These are phyloP conservation scores for Stagonosporopsis vannaccii DNA, from an alignment of 2,329 filamentous ascomycete genomes.

Conservation along the genomic window DNA sequence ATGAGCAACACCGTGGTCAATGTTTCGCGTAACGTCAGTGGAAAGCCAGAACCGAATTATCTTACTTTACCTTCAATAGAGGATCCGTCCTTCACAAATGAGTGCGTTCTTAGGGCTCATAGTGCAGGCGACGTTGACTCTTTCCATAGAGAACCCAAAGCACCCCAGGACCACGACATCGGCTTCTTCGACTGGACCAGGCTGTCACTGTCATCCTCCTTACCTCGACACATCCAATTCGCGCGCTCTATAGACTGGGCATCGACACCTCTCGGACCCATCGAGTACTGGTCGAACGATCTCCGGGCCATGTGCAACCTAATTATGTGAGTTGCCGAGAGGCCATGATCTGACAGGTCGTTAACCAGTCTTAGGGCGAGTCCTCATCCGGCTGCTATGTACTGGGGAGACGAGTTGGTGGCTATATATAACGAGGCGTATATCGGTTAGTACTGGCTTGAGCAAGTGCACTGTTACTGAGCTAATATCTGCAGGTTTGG, in stretches of 20 bases:
- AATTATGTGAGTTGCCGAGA: constrained; percentile 64
- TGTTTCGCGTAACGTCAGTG: constrained; percentile 5
- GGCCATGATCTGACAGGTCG: constrained; percentile 7
- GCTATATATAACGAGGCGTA: constrained; percentile 78
- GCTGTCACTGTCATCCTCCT: constrained; percentile 66
- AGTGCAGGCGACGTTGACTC: constrained; percentile 51
- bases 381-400: constrained; percentile 71
- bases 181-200: constrained; percentile 84
- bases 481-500: constrained; percentile 55
- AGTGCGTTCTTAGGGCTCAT: constrained; percentile 52
- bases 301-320: constrained; percentile 81
- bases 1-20: constrained; percentile 6
- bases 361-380: constrained; percentile 37
- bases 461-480: neutral
- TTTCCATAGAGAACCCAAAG: constrained; percentile 42
- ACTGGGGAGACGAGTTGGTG: constrained; percentile 76
- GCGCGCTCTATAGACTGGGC: constrained; percentile 77
- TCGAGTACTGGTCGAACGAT: constrained; percentile 75
- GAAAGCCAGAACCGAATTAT: constrained; percentile 20
- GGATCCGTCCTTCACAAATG: constrained; percentile 45
- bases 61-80: constrained; percentile 32
- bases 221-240: constrained; percentile 76
- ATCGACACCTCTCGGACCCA: constrained; percentile 75
- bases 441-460: constrained; percentile 35
- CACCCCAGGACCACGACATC: constrained; percentile 43